Base-by-base conservation (phyloP, 306 rosid genomes). In the Lupinus albus region DNA sequence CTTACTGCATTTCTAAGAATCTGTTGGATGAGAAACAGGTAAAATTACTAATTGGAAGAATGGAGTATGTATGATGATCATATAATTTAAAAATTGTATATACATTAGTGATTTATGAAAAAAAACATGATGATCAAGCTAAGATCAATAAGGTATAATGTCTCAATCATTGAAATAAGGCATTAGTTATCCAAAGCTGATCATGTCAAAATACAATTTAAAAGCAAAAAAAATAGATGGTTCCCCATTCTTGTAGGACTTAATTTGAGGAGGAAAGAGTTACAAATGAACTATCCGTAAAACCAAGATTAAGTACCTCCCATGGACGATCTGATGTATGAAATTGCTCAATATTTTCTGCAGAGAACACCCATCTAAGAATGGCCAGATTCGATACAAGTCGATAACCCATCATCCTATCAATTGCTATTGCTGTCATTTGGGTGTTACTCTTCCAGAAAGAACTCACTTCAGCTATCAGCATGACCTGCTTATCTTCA, bases 351-450 rank as follows among this genome's bases (percentile, higher is more conserved):
- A 85, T 65, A 71, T 93, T 93, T 76, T 88, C 91, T 4, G 87
- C 72, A 63, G 92, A 90, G 79, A 93, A 93, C 79, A 86, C 91
- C 99, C 99, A 93, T 86, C 86, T 88, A 70, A 94, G 84, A 69
- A 94, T 90, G 73, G 97, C 95, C 76, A 94, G 74, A 84, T 94
- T 94, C 79, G 97, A 94, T 68, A 94, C 78, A 50, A 94, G 91
- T 33, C 97, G 83, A 69, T 94, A 94, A 45, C 99, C 96, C 99
- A 94, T 94, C 99, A 94, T 94, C 82, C 99, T 88, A 73, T 94
- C 99, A 85, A 94, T 82, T 21, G 92, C 87, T 80, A 94, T 78
- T 35, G 99, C 94, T 35, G 95, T 87, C 97, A 90, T 88, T 80
- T 94, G 99, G 36, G 97, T 80, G 85, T 86, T 94, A 75, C 81